These are phyloP conservation scores for Ustilago sp. DNA, from an alignment of 1,284 basidiomycete species.

Conservation along the genomic window DNA sequence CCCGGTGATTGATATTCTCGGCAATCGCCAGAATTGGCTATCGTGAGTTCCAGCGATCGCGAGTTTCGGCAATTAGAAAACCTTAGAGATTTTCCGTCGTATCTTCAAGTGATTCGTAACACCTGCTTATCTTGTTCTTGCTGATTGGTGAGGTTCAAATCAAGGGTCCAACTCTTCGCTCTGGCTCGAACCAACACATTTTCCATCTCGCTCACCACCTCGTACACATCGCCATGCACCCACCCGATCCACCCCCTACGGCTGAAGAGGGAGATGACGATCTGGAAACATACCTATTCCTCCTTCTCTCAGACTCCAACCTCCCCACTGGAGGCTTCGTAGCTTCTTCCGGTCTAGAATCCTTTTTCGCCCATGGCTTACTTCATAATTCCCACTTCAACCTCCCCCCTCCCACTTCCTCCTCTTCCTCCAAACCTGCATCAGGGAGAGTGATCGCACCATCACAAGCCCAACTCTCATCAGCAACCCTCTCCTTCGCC, in stretches of 20 bases:
- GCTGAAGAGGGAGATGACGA: slow-evolving; percentile 23
- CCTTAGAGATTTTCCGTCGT: too few relatives aligned
- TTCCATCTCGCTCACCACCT: background rate
- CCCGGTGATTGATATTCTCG: too few relatives aligned
- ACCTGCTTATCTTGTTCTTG: background rate
- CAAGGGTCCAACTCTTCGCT: background rate
- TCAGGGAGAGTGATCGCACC: slow-evolving; percentile 19
- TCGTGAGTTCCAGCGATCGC: too few relatives aligned
- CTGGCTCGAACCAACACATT: background rate
- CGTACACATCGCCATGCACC: background rate
- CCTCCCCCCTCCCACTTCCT: background rate
- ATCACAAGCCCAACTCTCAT: slow-evolving; percentile 42
- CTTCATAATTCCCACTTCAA: slow-evolving; percentile 36
- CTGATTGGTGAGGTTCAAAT: background rate
- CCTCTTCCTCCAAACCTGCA: background rate
- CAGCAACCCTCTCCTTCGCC: slow-evolving; percentile 74
- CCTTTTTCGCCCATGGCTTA: slow-evolving; percentile 87
- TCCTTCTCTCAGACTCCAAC: slow-evolving; percentile 66
- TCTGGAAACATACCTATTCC: slow-evolving; percentile 58
- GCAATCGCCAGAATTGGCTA: too few relatives aligned
- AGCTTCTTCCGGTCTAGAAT: slow-evolving; percentile 91
- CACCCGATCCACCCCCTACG: background rate
- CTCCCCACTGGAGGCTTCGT: slow-evolving; percentile 80
- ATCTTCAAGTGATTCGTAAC: too few relatives aligned
- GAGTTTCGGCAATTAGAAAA: too few relatives aligned